phyloP scores from a whole-genome alignment of 129 eudicot genomes.

The Artemisia annua region DNA sequence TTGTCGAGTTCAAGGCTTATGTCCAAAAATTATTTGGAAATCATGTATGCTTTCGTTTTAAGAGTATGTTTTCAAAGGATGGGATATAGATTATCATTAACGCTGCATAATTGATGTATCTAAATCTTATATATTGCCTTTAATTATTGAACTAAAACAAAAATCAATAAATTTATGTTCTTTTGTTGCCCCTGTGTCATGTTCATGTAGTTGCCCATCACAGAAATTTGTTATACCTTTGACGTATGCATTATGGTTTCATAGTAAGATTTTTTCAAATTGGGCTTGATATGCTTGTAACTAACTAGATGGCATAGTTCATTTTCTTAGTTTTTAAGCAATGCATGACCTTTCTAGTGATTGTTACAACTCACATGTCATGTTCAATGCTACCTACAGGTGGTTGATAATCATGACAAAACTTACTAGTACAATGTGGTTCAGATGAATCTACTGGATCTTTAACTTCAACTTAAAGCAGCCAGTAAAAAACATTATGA shows the following conservation, averaged over 20 bases:
- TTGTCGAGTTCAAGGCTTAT: background rate
- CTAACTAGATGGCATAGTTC: conserved; percentile 12
- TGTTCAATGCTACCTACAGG: conserved; percentile 32
- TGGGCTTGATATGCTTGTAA: conserved; percentile 5
- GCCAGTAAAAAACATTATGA: conserved; percentile 11
- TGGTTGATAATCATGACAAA: conserved; percentile 27
- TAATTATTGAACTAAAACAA: background rate
- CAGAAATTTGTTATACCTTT: too few species aligned
- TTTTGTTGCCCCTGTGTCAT: background rate
- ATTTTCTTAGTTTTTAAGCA: conserved; percentile 27
- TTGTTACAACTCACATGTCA: conserved; percentile 19
- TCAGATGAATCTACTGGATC: conserved; percentile 19
- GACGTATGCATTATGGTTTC: background rate
- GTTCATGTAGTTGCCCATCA: too few species aligned
- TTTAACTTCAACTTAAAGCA: conserved; percentile 26
- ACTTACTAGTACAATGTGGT: conserved; percentile 21
- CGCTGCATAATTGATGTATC: background rate
- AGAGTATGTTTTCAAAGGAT: background rate
- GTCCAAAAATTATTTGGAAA: background rate
- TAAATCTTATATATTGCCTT: background rate
- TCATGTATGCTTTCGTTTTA: background rate
- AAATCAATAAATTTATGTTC: background rate
- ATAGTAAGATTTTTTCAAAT: background rate
- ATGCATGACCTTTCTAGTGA: conserved; percentile 23
- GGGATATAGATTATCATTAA: background rate